Base-by-base conservation (phyloP, 352 stramenopile species). In the Blastocystis sp. region DNA sequence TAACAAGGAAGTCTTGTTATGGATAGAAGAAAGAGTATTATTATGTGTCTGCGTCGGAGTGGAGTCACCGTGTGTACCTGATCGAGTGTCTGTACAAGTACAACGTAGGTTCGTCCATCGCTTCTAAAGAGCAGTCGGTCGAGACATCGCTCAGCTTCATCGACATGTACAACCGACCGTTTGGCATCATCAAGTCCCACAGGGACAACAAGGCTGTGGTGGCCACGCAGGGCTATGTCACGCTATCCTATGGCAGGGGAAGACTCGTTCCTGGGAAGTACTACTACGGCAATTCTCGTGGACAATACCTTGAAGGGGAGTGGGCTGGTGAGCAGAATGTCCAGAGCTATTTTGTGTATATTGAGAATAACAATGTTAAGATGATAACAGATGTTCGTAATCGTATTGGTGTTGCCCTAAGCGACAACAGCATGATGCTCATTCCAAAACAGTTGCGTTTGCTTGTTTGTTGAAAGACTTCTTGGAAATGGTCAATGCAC, bases 321-420 rank as follows among this genome's bases (percentile, higher is more conserved):
- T 85, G 47, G 43, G 56, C 55, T 26, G 73, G 73, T 37, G 26
- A 66, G 47, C 30, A 53, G 5, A 55, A 55, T 50, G 47, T 85
- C 50, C 53, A 85, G 11, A 85, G 73, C 47, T 85, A 85, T 43
- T 85, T 69, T 85, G 73, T 85, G 73, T 85, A 85, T 26, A 85
- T 68, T 43, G 73, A 85, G 20, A 85, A 85, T 69, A 37, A 68
- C n/a, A 55, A 85, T 18, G 73, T 68, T 11, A 85, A 85, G 47
- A 85, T 85, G 73, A 34, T 85, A 13, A 85, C 73, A 13, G 73
- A 66, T 47, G 55, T 62, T 11, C 73, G 54, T 18, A 85, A 85
- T 47, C 73, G 73, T 24, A 43, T 85, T 66, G 73, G 73, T 24
- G 65, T 66, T 53, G 54, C 73, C 30, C 65, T 85, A 24, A 26